Evolutionary conservation across 495 filamentous ascomycete species (phyloP).

Genomic region (Neurospora sp.): DNA sequence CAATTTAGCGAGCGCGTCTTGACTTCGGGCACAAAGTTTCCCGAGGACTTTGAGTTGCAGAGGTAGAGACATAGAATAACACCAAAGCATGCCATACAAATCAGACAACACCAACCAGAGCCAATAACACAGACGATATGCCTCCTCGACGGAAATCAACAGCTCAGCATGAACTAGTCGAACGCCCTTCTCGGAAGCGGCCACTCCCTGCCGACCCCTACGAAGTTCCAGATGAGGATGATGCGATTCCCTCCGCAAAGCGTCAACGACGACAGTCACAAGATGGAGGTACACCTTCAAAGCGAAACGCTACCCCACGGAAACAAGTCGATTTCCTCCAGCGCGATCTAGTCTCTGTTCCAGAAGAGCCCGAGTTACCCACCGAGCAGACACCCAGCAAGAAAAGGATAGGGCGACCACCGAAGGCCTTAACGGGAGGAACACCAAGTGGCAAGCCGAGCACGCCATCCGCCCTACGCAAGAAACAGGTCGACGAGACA

Average conservation of each 20-base stretch:
- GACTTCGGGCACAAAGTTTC: background rate
- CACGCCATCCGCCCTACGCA: slow-evolving; percentile 22
- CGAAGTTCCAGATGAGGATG: slow-evolving; percentile 20
- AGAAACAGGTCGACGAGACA: slow-evolving; percentile 23
- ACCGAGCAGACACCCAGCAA: slow-evolving; percentile 12
- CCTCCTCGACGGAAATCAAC: slow-evolving; percentile 8
- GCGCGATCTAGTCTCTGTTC: background rate
- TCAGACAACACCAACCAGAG: background rate
- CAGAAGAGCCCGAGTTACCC: background rate
- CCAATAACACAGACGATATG: background rate
- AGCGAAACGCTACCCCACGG: background rate
- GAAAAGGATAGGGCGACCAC: slow-evolving; percentile 16
- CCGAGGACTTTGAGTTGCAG: background rate
- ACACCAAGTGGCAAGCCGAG: slow-evolving; percentile 6
- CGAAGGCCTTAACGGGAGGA: slow-evolving; percentile 8
- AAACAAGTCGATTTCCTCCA: background rate
- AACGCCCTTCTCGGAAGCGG: slow-evolving; percentile 9
- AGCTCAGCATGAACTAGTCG: slow-evolving; percentile 3
- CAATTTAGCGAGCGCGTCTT: background rate
- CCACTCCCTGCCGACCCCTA: slow-evolving; percentile 13
- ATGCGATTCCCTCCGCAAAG: slow-evolving; percentile 8
- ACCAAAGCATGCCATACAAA: background rate
- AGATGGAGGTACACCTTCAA: background rate
- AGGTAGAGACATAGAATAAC: no score
- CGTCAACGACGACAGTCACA: slow-evolving; percentile 1